Percentiles rank a stretch among this genome's conserved stretches.
phyloP scores from a whole-genome alignment of 1,284 basidiomycete genomes.

The Hymenochaete sp. region DNA sequence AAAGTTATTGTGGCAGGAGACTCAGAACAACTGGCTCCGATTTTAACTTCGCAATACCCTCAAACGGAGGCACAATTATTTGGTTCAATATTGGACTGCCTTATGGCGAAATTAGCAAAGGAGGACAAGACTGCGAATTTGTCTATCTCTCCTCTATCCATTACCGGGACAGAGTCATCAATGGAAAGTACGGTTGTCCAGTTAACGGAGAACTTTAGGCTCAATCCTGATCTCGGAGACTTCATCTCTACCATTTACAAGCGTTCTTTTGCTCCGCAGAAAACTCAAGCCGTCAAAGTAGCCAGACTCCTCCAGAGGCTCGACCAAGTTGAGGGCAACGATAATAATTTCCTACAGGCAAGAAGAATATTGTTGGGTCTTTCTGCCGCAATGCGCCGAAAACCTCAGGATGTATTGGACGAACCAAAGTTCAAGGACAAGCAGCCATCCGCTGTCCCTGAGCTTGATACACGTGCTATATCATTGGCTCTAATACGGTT shows the following conservation, averaged over 20 bases:
- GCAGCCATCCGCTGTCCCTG: not conserved
- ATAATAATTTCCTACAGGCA: conserved; percentile 8
- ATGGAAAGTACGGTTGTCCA: conserved; percentile 33
- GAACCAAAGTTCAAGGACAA: not conserved
- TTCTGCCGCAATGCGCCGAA: conserved; percentile 16
- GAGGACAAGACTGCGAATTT: conserved; percentile 8
- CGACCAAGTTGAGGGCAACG: no score
- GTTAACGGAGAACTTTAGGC: conserved; percentile 41
- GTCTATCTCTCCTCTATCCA: no score
- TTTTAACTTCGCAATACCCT: conserved; percentile 38
- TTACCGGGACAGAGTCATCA: not conserved
- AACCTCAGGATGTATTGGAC: conserved; percentile 2
- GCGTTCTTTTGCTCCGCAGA: conserved; percentile 38
- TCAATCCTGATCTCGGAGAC: conserved; percentile 42
- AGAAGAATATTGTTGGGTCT: conserved; percentile 14
- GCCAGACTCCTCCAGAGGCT: conserved; percentile 28
- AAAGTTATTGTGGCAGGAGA: conserved; percentile 42
- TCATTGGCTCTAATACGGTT: conserved; percentile 35
- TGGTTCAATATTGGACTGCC: conserved; percentile 39
- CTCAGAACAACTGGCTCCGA: conserved; percentile 42
- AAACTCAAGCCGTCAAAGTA: conserved; percentile 33
- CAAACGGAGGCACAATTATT: conserved; percentile 33
- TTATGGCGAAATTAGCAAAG: conserved; percentile 29
- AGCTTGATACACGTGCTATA: conserved; percentile 23
- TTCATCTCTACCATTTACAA: conserved; percentile 43